These are phyloP conservation scores for Chaetomidium leptoderma DNA, from an alignment of 495 filamentous ascomycete species.

Conservation along the genomic window DNA sequence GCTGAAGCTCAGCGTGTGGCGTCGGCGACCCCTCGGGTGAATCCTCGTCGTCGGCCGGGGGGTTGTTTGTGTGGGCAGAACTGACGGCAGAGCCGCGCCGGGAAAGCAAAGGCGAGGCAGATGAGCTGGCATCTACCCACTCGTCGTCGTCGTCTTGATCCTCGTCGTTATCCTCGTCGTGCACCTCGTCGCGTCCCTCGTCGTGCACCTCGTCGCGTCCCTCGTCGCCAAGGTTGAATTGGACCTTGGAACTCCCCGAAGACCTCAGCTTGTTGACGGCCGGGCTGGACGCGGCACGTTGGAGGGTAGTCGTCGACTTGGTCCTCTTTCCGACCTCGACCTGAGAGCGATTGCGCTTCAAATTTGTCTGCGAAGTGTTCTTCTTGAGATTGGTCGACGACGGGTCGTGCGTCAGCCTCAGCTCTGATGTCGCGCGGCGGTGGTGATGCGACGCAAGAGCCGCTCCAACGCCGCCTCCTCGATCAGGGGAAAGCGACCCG, in stretches of 20 bases:
- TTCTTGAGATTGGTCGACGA: slow-evolving; percentile 42
- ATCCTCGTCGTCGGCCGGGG: slow-evolving; percentile 18
- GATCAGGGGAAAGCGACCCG: slow-evolving; percentile 37
- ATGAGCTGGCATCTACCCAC: slow-evolving; percentile 55
- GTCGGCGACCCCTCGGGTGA: not conserved
- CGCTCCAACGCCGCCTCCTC: slow-evolving; percentile 23
- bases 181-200: slow-evolving; percentile 41
- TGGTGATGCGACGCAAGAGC: slow-evolving; percentile 38
- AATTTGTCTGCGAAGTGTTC: slow-evolving; percentile 42
- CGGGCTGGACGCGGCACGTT: slow-evolving; percentile 42
- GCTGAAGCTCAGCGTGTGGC: not conserved
- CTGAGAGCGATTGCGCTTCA: slow-evolving; percentile 49
- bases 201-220: slow-evolving; percentile 38
- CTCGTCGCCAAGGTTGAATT: slow-evolving; percentile 51
- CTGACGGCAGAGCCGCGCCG: slow-evolving; percentile 44
- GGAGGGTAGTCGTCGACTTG: slow-evolving; percentile 44
- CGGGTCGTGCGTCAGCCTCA: slow-evolving; percentile 34
- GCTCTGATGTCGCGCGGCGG: slow-evolving; percentile 43
- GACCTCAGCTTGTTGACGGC: slow-evolving; percentile 37
- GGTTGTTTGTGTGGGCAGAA: slow-evolving; percentile 32
- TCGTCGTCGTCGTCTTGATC: slow-evolving; percentile 45
- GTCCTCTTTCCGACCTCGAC: slow-evolving; percentile 45
- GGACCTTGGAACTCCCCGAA: slow-evolving; percentile 38
- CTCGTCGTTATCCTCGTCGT: slow-evolving; percentile 40
- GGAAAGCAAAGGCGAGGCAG: slow-evolving; percentile 52